Base-by-base conservation (phyloP, 176 grass and related monocot species). In the Oryza meyeriana region DNA sequence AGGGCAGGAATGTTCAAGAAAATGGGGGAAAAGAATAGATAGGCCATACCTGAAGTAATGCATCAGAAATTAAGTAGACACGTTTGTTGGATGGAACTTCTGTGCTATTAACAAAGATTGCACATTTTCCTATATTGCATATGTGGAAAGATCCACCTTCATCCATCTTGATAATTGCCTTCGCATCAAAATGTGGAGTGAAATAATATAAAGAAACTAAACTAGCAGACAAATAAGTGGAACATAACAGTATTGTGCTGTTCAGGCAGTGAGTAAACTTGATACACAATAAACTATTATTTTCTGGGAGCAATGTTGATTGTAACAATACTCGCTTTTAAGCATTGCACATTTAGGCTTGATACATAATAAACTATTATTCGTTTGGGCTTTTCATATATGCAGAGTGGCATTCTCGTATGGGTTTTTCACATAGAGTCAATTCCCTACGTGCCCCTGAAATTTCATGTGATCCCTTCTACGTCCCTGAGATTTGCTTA, bases 21-120 rank as follows among this genome's bases (percentile, higher is more conserved):
- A 45, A 69, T 27, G 42, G 28, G 71, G 65, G 12, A 39, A 55
- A 65, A 30, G 18, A 83, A 72, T 66, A 35, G 69, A 70, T 64
- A 72, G 22, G 35, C 17, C 48, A 84, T 88, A 97, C 94, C 92
- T 94, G 77, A 79, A 94, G 82, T 65, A 97, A 85, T 80, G 78
- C 89, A 75, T 87, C 78, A 30, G 90, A 87, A 74, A 38, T 89
- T 90, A 94, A 83, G 61, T 85, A 73, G 27, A 85, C 87, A 39
- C 86, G 66, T 64, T 86, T 87, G 81, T 75, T 87, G 32, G 48
- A 64, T 63, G 74, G 83, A 64, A 97, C 84, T 90, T 97, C 92
- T 82, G 91, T 97, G 89, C 86, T 76, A 48, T 94, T 92, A 25
- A 97, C 90, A 85, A 89, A 94, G 61, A 97, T 68, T 47, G 92